Conservation (phyloP, 345 rosid genomes). For the Mangifera indica region DNA sequence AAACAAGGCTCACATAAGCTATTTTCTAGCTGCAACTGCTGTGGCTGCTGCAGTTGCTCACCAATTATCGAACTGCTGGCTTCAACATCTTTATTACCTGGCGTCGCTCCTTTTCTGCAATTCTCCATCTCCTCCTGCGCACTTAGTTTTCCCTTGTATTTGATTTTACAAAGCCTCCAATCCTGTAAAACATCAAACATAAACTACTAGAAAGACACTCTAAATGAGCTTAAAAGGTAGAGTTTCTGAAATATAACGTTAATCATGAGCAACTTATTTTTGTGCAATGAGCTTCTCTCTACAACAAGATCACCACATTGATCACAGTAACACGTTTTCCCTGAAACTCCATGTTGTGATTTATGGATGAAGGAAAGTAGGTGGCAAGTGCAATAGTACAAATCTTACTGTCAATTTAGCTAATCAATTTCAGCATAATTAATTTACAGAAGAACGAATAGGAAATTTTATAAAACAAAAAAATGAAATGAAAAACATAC, state of each 20-base stretch:
- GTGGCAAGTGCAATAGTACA: too few species aligned
- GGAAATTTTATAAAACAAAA: neutral
- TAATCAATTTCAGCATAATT: neutral
- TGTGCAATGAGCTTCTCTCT: too few species aligned
- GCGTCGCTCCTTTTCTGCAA: neutral
- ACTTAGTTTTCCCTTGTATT: conserved; percentile 22
- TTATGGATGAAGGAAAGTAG: too few species aligned
- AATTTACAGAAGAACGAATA: neutral
- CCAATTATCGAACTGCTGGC: neutral
- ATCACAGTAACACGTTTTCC: too few species aligned
- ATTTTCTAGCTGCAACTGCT: neutral
- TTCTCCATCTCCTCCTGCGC: conserved; percentile 19
- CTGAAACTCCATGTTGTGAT: too few species aligned
- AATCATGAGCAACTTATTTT: too few species aligned
- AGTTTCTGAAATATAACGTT: too few species aligned
- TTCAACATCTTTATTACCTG: neutral
- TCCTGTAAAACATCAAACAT: conserved; percentile 5
- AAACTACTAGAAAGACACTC: too few species aligned
- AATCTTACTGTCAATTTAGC: too few species aligned
- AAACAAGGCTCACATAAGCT: neutral
- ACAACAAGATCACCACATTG: too few species aligned
- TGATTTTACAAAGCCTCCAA: conserved; percentile 24
- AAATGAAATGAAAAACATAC: neutral
- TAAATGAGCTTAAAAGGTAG: too few species aligned
- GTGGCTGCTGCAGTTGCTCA: neutral